A percentile compares a stretch with the other conserved stretches of the same genome.
Evolutionary conservation across 2,329 filamentous ascomycete genomes (phyloP).

Genomic region (Xylariaceae sp.): DNA sequence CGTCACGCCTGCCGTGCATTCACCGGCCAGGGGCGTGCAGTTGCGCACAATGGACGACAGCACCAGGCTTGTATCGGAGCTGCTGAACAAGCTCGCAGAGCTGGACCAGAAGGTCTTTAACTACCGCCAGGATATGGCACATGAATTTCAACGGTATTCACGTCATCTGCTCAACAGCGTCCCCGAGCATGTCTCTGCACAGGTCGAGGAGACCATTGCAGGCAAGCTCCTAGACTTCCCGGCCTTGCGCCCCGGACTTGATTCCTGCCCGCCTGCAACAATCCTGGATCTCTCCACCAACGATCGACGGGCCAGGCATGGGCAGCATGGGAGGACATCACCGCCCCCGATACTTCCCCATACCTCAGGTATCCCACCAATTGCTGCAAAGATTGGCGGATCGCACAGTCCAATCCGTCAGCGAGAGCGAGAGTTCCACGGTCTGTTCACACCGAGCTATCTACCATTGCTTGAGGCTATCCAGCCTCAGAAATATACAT

Average conservation of each 20-base stretch:
- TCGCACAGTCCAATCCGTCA: slow-evolving; percentile 46
- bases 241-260: slow-evolving; percentile 40
- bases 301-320: slow-evolving; percentile 23
- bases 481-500: slow-evolving; percentile 25
- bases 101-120: slow-evolving; percentile 56
- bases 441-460: slow-evolving; percentile 62
- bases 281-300: slow-evolving; percentile 17
- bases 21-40: slow-evolving; percentile 10
- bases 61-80: slow-evolving; percentile 48
- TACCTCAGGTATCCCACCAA: slow-evolving; percentile 35
- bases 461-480: slow-evolving; percentile 58
- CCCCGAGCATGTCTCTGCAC: slow-evolving; percentile 44
- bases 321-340: slow-evolving; percentile 30
- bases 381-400: slow-evolving; percentile 24
- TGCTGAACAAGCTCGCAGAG: slow-evolving; percentile 53
- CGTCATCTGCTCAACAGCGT: slow-evolving; percentile 48
- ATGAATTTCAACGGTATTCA: slow-evolving; percentile 56
- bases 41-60: slow-evolving; percentile 44
- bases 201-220: slow-evolving; percentile 46
- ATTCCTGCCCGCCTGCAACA: slow-evolving; percentile 17
- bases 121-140: slow-evolving; percentile 56
- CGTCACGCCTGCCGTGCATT: not conserved
- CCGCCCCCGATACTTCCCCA: slow-evolving; percentile 41
- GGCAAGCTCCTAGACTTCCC: slow-evolving; percentile 45
- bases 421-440: slow-evolving; percentile 58